Evolutionary conservation across 768 basidiomycete species (phyloP).

Genomic region (Amanita rimosa): DNA sequence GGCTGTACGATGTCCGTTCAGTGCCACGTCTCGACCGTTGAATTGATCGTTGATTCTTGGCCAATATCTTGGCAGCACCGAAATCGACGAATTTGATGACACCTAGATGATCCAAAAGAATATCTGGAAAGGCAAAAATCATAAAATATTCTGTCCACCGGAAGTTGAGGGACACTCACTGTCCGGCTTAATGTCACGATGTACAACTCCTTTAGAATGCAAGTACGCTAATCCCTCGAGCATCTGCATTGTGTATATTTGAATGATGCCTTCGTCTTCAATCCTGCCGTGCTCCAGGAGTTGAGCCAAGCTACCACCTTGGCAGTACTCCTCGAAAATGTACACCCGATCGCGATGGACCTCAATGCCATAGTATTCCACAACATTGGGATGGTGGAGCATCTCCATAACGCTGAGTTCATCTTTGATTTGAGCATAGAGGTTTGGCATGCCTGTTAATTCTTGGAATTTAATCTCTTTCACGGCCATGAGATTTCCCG

Average conservation of each 20-base stretch:
- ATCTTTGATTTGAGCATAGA: slow-evolving; percentile 90
- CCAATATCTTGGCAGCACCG: slow-evolving; percentile 93
- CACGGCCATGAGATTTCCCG: slow-evolving; percentile 94
- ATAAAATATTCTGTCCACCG: neutral
- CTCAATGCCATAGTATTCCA: slow-evolving; percentile 98
- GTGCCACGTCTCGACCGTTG: slow-evolving; percentile 54
- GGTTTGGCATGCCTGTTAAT: slow-evolving; percentile 72
- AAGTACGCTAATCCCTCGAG: slow-evolving; percentile 89
- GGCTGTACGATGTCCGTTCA: slow-evolving; percentile 24
- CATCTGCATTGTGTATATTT: slow-evolving; percentile 96
- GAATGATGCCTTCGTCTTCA: slow-evolving; percentile 93
- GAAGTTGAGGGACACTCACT: slow-evolving; percentile 44
- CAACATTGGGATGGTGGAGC: slow-evolving; percentile 94
- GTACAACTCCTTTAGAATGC: slow-evolving; percentile 85
- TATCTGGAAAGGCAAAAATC: slow-evolving; percentile 44
- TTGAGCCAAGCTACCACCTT: slow-evolving; percentile 85
- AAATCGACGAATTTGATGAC: slow-evolving; percentile 98
- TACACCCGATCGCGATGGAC: slow-evolving; percentile 98
- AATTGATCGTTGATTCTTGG: slow-evolving; percentile 79
- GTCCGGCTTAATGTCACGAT: slow-evolving; percentile 97
- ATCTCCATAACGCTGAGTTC: slow-evolving; percentile 98
- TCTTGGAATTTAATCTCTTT: slow-evolving; percentile 99
- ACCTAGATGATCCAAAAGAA: slow-evolving; percentile 79
- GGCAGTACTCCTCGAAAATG: slow-evolving; percentile 98
- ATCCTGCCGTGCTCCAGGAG: slow-evolving; percentile 88